Base-by-base conservation (phyloP, 2,329 filamentous ascomycete genomes). In the Fusarium sarcochroum region DNA sequence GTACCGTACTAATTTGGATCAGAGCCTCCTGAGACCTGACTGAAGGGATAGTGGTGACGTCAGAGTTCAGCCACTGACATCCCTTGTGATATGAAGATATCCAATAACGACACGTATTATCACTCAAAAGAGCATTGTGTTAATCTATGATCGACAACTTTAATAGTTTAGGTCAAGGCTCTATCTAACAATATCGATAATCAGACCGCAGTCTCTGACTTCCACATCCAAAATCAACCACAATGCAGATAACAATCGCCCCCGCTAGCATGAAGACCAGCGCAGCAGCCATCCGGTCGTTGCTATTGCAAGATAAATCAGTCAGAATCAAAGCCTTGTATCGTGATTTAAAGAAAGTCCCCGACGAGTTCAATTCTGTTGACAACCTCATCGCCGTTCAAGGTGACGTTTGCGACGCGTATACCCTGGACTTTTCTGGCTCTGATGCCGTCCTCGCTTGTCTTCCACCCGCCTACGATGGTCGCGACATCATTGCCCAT, bases 231-330 rank as follows among this genome's bases (percentile, higher is more conserved):
- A n/a, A n/a, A n/a, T n/a, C n/a, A n/a, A n/a, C 1, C 5, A 51
- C 21, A 4, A 70, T 73, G 66, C 60, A 63, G 3, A 15, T 73
- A 3, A 53, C 52, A n/a, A 63, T 80, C 52, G 70, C 73, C 15
- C 77, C 79, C 1, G 79, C 78, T 1, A 75, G 76, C 37, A 71
- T 76, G 34, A 76, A 73, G 38, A 79, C 77, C 0, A 76, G 70
- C 35, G 64, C 66, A 2, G 76, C 76, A n/a, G 60, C 72, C 14
- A 73, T 80, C 45, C 71, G 73, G 7, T 59, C 68, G 10, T 71
- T 81, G 0, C 65, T 80, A 15, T 59, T 69, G 1, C 13, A 46
- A 6, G 23, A 18, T 1, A 38, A 25, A 5, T 23, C 59, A 0
- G 20, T 70, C 4, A 51, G 64, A 3, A 56, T 80, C 27, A 70